These are phyloP conservation scores for Azolla pinnata DNA, from an alignment of 75 land plant genomes.

Conservation along the genomic window DNA sequence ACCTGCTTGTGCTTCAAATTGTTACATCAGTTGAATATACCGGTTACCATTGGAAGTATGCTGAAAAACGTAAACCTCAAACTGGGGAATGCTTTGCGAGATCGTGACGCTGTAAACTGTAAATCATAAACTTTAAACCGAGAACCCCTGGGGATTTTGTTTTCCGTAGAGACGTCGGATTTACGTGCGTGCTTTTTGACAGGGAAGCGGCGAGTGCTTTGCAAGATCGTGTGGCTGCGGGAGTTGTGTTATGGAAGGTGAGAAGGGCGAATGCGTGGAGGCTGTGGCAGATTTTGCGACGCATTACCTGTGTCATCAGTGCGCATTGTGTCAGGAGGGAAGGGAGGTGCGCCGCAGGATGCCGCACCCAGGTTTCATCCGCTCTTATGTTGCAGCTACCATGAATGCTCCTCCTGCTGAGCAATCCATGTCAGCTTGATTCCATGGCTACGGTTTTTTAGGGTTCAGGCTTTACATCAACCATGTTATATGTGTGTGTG, in stretches of 20 bases:
- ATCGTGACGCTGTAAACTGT: too few species aligned
- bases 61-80: too few species aligned
- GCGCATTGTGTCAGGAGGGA: conserved; percentile 85
- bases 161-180: too few species aligned
- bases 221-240: conserved; percentile 56
- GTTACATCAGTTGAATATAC: too few species aligned
- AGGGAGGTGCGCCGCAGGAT: conserved; percentile 76
- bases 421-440: conserved; percentile 49
- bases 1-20: too few species aligned
- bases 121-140: too few species aligned
- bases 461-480: too few species aligned
- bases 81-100: too few species aligned
- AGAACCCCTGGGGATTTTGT: too few species aligned
- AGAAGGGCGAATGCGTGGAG: conserved; percentile 53
- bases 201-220: conserved; percentile 66
- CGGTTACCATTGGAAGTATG: too few species aligned
- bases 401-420: conserved; percentile 77
- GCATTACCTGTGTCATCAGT: conserved; percentile 60
- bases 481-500: too few species aligned
- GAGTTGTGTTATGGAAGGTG: conserved; percentile 29
- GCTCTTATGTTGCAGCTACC: conserved; percentile 41
- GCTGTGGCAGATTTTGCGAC: conserved; percentile 53
- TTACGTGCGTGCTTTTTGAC: conserved; percentile 12
- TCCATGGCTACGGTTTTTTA: too few species aligned
- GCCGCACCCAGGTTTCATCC: conserved; percentile 63